phyloP scores from a whole-genome alignment of 1,284 basidiomycete genomes.

The Phellopilus nigrolimitatus region DNA sequence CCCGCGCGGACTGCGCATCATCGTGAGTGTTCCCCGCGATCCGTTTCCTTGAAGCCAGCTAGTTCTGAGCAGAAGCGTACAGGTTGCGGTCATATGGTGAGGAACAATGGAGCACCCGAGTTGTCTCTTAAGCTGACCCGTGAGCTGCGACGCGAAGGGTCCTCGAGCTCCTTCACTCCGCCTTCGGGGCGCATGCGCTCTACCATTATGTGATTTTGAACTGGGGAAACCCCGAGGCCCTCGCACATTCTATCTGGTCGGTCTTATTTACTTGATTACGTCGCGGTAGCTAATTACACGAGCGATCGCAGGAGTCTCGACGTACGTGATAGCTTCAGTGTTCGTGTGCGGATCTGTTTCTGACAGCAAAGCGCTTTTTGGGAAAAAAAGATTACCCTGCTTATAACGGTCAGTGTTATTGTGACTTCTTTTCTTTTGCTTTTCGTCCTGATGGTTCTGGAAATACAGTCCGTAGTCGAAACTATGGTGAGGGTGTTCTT shows the following conservation, averaged over 20 bases:
- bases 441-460: neutral
- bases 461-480: neutral
- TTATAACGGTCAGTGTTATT: constrained; percentile 4
- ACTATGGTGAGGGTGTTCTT: neutral
- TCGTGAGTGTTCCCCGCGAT: neutral
- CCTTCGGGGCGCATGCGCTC: neutral
- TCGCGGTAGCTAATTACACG: too few species aligned
- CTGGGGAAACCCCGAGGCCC: constrained; percentile 1
- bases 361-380: too few species aligned
- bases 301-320: constrained; percentile 8
- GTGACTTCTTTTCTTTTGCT: neutral
- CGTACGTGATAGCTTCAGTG: neutral
- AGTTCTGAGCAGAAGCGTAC: neutral
- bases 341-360: too few species aligned
- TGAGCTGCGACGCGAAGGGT: neutral
- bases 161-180: constrained; percentile 4
- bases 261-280: too few species aligned
- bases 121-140: neutral
- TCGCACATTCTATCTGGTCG: neutral
- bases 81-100: neutral
- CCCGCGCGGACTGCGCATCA: neutral
- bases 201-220: constrained; percentile 6
- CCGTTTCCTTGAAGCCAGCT: too few species aligned
- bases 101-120: neutral
- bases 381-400: neutral